Base-by-base conservation (phyloP, 176 grass and related monocot species). In the Bolboschoenus planiculmis region DNA sequence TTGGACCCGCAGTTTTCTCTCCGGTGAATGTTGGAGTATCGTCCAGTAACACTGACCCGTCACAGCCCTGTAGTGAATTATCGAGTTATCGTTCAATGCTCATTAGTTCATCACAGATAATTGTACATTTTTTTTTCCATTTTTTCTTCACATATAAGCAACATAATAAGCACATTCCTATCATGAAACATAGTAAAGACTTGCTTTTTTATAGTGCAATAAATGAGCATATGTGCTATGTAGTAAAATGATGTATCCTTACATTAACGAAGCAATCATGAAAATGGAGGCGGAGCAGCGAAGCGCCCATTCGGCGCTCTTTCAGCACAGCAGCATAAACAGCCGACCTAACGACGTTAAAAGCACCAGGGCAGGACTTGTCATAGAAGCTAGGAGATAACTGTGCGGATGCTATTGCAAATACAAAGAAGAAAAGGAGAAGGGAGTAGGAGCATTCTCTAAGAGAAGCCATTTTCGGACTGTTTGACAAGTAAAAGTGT, bases 201-300 rank as follows among this genome's bases (percentile, higher is more conserved):
- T 5, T 72, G 3, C 0, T 3, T 70, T 70, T 42, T 4, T 21
- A n/a, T 70, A n/a, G 36, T 71, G 24, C n/a, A 71, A 36, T 67
- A 67, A 36, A 8, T 67, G 63, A 6, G 15, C 34, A 67, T n/a
- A 67, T 37, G 33, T 2, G 15, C 63, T 37, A 5, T 39, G 36
- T 8, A 37, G 3, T 59, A 7, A 66, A 72, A 48, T 31, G 14
- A 68, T 68, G 34, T 24, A 84, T 50, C 31, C 61, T 84, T 84
- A 84, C 82, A 55, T 84, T 84, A 56, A 84, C 82, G 75, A 84
- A 84, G 62, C 82, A 84, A 35, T 84, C 82, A 24, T 84, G 82
- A 10, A 84, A 84, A 84, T 84, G 82, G 26, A 84, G 63, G 67
- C 82, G 82, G 21, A 84, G 82, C 21, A 84, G 31, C 5, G 82